Base-by-base conservation (phyloP, 805 yeast species). In the Isabelozyma gotoi region DNA sequence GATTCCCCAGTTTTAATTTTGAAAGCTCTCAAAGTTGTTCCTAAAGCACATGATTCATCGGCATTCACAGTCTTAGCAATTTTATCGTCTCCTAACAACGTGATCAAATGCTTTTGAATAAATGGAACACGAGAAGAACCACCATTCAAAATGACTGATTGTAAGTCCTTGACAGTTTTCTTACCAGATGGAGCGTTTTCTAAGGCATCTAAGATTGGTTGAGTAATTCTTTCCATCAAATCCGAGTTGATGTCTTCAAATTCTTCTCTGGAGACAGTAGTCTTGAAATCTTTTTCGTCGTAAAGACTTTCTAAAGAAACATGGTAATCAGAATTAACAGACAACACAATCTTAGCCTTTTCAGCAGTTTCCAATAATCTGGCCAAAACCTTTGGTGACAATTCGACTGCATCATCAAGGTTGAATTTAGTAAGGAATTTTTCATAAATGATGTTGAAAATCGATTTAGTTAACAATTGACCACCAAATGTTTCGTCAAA, bases 91-190 rank as follows among this genome's bases (percentile, higher is more conserved):
- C 85, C 88, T 34, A 84, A 67, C 36, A 81, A 68, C 2, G 76
- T 59, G 2, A 60, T 48, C 45, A 88, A 67, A 41, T 76, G 78
- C 44, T 78, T 74, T 63, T 89, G 94, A 38, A 94, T 85, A 56
- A 86, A 76, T 12, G 99, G 99, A 21, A 89, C 87, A 61, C 99
- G 81, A 5, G 92, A 81, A 0, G 96, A 81, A 1, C 99, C 99
- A 50, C 99, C 99, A 35, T 87, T 78, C 43, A 91, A 73, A 43
- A 94, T 82, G 3, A 94, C 81, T 1, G 96, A 84, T 29, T 71
- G 63, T 2, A 87, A 45, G 29, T 80, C 73, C 2, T 61, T 58
- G 17, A 72, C 44, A 1, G 56, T 42, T 7, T 66, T 38, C 0
- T 61, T 46, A 4, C 56, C 48, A 1, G 50, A 50, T 11, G 61